These are phyloP conservation scores for Ananas comosus DNA, from an alignment of 176 grass and related monocot genomes.

Conservation along the genomic window DNA sequence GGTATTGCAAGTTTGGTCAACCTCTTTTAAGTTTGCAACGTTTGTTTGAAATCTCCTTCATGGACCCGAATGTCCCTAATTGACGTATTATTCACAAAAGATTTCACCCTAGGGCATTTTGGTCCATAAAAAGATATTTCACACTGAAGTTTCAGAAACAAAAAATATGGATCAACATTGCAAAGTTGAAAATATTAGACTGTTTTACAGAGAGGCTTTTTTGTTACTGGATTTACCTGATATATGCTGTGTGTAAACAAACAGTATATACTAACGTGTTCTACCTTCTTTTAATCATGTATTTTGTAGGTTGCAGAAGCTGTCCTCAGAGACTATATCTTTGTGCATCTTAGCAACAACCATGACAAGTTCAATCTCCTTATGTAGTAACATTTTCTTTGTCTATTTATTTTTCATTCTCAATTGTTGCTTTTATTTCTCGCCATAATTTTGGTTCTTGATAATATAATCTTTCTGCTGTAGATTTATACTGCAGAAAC, in stretches of 20 bases:
- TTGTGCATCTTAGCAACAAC: slow-evolving; percentile 63
- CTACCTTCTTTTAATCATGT: slow-evolving; percentile 8
- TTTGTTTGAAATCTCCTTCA: too few relatives aligned
- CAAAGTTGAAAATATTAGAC: too few relatives aligned
- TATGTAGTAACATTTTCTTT: slow-evolving; percentile 48
- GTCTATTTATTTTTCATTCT: slow-evolving; percentile 6
- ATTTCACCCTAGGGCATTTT: too few relatives aligned
- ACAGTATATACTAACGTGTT: background rate
- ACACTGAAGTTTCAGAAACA: too few relatives aligned
- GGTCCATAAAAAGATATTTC: too few relatives aligned
- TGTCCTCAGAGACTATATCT: slow-evolving; percentile 75
- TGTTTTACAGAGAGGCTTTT: background rate
- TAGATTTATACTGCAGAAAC: slow-evolving; percentile 99
- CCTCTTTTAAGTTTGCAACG: too few relatives aligned
- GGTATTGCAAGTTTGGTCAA: too few relatives aligned
- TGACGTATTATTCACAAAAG: too few relatives aligned
- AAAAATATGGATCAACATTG: too few relatives aligned
- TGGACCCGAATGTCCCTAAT: too few relatives aligned
- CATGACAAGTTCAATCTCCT: slow-evolving; percentile 84
- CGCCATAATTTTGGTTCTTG: slow-evolving; percentile 11
- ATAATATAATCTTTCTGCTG: slow-evolving; percentile 24
- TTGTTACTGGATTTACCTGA: background rate
- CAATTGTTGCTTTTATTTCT: slow-evolving; percentile 7
- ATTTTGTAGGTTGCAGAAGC: slow-evolving; percentile 84
- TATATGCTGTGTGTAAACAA: background rate